phyloP scores from a whole-genome alignment of 257 asterid genomes.

The Jacaranda copaia region DNA sequence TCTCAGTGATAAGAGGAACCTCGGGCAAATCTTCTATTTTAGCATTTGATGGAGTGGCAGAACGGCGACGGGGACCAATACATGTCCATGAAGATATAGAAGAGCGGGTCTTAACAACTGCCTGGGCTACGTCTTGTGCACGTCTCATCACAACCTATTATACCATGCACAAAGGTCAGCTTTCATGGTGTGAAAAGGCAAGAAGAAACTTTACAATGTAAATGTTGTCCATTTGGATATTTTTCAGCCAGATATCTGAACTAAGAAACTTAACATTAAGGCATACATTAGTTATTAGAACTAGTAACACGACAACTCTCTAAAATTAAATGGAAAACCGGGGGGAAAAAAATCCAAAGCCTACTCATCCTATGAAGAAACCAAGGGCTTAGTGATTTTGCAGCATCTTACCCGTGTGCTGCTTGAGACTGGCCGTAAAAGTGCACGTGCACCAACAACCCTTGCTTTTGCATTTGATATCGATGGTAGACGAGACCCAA shows the following conservation, averaged over 20 bases:
- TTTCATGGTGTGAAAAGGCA: not conserved
- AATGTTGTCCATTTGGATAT: conserved; percentile 6
- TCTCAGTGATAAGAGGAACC: conserved; percentile 57
- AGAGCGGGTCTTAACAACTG: conserved; percentile 78
- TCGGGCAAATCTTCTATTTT: conserved; percentile 56
- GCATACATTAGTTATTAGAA: not conserved
- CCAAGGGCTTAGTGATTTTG: conserved; percentile 27
- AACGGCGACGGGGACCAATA: conserved; percentile 89
- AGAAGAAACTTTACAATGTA: not conserved
- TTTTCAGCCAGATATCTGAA: not conserved
- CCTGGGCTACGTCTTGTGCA: conserved; percentile 93
- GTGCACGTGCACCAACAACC: conserved; percentile 91
- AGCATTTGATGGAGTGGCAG: conserved; percentile 46
- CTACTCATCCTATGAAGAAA: conserved; percentile 28
- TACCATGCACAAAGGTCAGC: conserved; percentile 25
- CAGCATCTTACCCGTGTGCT: conserved; percentile 67
- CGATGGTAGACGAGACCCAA: conserved; percentile 85
- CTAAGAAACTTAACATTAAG: too few relatives aligned
- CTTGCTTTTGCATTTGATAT: conserved; percentile 81
- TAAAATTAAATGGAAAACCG: not conserved
- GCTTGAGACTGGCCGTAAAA: conserved; percentile 90
- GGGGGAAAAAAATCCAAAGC: not conserved
- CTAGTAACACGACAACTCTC: not conserved
- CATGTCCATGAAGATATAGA: conserved; percentile 87
- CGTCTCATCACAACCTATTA: conserved; percentile 85